These are phyloP conservation scores for Cadophora sp. DNA, from an alignment of 2,329 filamentous ascomycete genomes.

Conservation along the genomic window DNA sequence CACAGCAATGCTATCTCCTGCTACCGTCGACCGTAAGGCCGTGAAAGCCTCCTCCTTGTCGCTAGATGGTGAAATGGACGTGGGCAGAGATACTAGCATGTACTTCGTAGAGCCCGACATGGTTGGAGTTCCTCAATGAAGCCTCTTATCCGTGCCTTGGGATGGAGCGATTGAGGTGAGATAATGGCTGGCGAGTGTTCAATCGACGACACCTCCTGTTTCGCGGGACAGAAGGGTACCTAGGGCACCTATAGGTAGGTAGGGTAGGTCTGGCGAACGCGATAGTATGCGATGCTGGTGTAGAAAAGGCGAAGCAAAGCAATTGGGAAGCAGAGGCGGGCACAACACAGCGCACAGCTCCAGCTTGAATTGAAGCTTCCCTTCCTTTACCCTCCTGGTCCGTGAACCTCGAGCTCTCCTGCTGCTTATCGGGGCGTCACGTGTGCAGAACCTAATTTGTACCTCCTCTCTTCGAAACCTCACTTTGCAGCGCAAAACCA, in stretches of 20 bases:
- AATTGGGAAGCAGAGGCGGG: background rate
- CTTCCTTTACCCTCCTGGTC: background rate
- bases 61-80: slow-evolving; percentile 82
- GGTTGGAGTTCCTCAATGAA: slow-evolving; percentile 32
- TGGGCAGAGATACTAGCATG: slow-evolving; percentile 87
- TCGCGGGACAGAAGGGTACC: background rate
- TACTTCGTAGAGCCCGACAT: slow-evolving; percentile 62
- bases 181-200: background rate
- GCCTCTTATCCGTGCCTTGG: slow-evolving; percentile 16
- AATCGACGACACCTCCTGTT: background rate
- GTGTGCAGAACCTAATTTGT: slow-evolving; percentile 16
- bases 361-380: background rate
- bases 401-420: slow-evolving; percentile 4
- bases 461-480: background rate
- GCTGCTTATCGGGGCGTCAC: background rate
- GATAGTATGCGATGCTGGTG: background rate
- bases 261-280: background rate
- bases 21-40: slow-evolving; percentile 74
- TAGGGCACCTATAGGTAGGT: background rate
- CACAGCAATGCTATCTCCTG: slow-evolving; percentile 76
- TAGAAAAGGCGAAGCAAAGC: background rate
- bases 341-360: no score
- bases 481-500: no score
- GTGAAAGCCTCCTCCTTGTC: slow-evolving; percentile 83
- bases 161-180: background rate